Percentiles rank a stretch among this genome's conserved stretches.
These are phyloP conservation scores for Saprolegnia diclina DNA, from an alignment of 352 stramenopile species.

Conservation along the genomic window DNA sequence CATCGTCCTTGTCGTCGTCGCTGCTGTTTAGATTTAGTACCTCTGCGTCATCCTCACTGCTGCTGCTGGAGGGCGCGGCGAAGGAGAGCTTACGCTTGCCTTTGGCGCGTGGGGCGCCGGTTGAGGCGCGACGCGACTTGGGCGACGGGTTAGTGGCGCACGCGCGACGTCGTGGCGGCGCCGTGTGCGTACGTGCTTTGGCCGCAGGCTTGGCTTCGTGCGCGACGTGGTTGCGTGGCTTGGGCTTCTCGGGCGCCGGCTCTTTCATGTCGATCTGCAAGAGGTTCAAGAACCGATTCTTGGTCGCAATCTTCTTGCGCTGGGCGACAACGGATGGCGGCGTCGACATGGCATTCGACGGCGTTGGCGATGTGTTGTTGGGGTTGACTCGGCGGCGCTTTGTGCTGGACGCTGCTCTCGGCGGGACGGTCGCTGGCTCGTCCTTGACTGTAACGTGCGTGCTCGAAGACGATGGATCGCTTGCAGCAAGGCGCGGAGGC, in stretches of 20 bases:
- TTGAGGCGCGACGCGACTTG: not conserved
- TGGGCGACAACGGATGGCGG: not conserved
- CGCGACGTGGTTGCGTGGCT: not conserved
- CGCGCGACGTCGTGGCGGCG: not conserved
- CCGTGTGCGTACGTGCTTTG: not conserved
- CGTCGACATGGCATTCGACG: not conserved
- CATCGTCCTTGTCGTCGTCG: too few relatives aligned
- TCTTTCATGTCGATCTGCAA: conserved; percentile 15
- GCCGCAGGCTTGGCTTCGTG: not conserved
- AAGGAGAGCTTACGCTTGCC: conserved; percentile 3
- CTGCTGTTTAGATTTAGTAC: too few relatives aligned
- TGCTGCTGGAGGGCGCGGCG: not conserved
- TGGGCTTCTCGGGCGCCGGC: not conserved
- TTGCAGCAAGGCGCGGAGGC: too few relatives aligned
- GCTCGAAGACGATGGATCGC: not conserved
- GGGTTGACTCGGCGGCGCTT: not conserved
- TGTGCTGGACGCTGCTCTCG: not conserved
- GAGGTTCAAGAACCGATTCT: conserved; percentile 2
- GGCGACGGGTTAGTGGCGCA: not conserved
- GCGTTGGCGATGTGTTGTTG: not conserved
- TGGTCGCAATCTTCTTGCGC: not conserved
- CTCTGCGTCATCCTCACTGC: not conserved
- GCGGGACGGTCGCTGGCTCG: not conserved
- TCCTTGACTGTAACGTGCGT: not conserved
- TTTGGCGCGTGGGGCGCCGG: not conserved